Evolutionary conservation across 2,329 filamentous ascomycete genomes (phyloP).

Genomic region (Colletotrichum sp.): DNA sequence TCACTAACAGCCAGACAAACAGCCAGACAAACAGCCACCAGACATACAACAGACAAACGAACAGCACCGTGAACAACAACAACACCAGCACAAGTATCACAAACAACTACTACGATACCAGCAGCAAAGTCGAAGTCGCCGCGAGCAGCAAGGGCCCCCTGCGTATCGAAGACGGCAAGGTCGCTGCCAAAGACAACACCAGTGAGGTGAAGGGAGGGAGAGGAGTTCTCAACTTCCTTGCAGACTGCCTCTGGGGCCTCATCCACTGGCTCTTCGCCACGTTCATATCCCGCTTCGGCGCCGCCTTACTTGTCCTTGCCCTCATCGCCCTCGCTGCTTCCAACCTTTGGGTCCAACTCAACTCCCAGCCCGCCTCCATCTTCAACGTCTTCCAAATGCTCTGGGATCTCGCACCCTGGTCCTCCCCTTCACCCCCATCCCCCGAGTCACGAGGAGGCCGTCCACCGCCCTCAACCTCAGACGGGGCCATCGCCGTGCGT

Average conservation of each 20-base stretch:
- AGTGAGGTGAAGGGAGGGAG: not conserved
- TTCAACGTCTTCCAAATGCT: not conserved
- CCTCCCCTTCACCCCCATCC: not conserved
- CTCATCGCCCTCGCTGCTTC: not conserved
- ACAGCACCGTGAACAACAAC: not conserved
- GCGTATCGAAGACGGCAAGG: not conserved
- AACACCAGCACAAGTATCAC: not conserved
- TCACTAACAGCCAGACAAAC: not conserved
- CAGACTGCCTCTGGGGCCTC: not conserved
- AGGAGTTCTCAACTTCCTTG: too few species aligned
- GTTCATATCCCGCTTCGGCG: not conserved
- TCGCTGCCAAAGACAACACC: not conserved
- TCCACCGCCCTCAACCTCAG: not conserved
- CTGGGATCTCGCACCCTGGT: not conserved
- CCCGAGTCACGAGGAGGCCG: not conserved
- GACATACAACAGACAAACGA: not conserved
- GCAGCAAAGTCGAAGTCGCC: not conserved
- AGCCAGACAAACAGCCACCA: not conserved
- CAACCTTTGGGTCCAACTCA: not conserved
- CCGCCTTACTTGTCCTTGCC: not conserved
- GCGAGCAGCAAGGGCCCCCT: not conserved
- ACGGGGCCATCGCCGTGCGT: not conserved
- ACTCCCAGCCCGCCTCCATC: not conserved
- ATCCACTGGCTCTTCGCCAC: not conserved
- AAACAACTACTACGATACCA: not conserved